Base-by-base conservation (phyloP, 2,329 filamentous ascomycete species). In the Colletotrichum camelliae region DNA sequence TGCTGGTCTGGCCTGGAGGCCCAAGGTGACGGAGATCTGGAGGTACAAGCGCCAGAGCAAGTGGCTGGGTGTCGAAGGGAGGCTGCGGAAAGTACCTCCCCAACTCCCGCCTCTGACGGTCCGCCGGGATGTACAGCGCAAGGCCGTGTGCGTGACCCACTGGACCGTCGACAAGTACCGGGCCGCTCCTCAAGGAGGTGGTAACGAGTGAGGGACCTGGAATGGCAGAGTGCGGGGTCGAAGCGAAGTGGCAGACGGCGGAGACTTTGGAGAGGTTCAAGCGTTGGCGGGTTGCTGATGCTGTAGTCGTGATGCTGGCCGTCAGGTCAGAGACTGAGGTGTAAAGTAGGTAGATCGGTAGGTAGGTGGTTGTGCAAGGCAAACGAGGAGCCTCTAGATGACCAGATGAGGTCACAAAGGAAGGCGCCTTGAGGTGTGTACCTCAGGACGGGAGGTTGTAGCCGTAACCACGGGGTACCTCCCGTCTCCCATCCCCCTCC, bases 21-120 rank as follows among this genome's bases (percentile, higher is more conserved):
- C 31, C 18, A 31, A 61, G 12, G 29, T 61, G 31, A 39, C 55
- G 18, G 48, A 21, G 37, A 72, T 69, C 72, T 33, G 27, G 33
- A 29, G 57, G 69, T 75, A 75, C 73, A 67, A 55, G 55, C 48
- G 67, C n/a, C 58, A 48, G 57, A 21, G 69, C 21, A 58, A n/a
- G 21, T 31, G 16, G 43, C 39, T 72, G 57, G 68, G 68, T 21
- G 37, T 52, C 57, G 55, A 16, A 35, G 52, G 67, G 43, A 21
- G 48, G 31, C 18, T 31, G 52, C 16, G 37, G 57, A 24, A 74
- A 39, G 70, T 73, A 74, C 65, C 18, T 52, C n/a, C 43, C n/a
- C 43, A 52, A 52, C 43, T 52, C 43, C n/a, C 43, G 43, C 43
- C 43, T 52, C 43, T 52, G 43, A 24, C 9, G 12, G 15, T 12